A percentile compares a stretch with the other conserved stretches of the same genome.
Evolutionary conservation across 805 yeast genomes (phyloP).

Genomic region (Kodamaea laetipori): DNA sequence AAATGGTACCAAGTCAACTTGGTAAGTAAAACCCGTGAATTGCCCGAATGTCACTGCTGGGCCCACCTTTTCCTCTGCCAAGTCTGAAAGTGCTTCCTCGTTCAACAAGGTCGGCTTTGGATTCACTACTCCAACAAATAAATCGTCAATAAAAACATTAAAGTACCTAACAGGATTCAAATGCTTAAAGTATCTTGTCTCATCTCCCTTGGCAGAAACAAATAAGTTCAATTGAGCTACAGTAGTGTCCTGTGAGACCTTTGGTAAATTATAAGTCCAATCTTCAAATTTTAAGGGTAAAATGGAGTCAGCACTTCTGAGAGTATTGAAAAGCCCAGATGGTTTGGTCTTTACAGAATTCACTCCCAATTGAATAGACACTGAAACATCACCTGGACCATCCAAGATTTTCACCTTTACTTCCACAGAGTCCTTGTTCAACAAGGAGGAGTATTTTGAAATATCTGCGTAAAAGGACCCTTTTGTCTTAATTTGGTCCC

Average conservation of each 20-base stretch:
- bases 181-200: constrained; percentile 24
- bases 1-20: constrained; percentile 26
- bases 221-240: constrained; percentile 26
- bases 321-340: background rate
- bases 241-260: constrained; percentile 18
- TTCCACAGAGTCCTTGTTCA: constrained; percentile 9
- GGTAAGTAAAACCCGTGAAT: constrained; percentile 28
- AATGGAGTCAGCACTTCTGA: constrained; percentile 1
- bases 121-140: constrained; percentile 23
- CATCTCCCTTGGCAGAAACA: constrained; percentile 30
- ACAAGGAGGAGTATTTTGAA: constrained; percentile 26
- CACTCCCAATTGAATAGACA: constrained; percentile 1
- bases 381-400: background rate
- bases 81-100: constrained; percentile 22
- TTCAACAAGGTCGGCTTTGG: constrained; percentile 28
- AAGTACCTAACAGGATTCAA: constrained; percentile 24
- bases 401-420: background rate
- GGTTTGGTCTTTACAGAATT: background rate
- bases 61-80: constrained; percentile 18
- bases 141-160: constrained; percentile 25
- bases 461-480: constrained; percentile 24
- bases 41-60: constrained; percentile 32
- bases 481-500: background rate
- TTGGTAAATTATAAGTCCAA: background rate
- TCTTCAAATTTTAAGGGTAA: background rate